Base-by-base conservation (phyloP, 768 basidiomycete genomes). In the Collybia sordida region DNA sequence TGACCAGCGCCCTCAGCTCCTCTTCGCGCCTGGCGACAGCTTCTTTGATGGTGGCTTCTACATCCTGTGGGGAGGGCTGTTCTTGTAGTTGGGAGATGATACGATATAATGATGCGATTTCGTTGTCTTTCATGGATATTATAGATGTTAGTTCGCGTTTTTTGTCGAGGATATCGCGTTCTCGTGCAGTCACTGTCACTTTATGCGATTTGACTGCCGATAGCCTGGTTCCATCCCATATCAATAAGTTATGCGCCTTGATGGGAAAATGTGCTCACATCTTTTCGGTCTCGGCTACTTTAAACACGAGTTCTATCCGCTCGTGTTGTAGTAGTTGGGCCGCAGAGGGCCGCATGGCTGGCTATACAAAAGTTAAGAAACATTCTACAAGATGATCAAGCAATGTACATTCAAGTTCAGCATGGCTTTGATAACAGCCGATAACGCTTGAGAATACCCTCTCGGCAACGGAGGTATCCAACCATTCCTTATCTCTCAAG, bases 401-500 rank as follows among this genome's bases (percentile, higher is more conserved):
- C 38, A 15, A 58, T 65, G 8, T 60, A 93, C 92, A 59, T 92
- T 92, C 12, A 92, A 72, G 64, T 85, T 90, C 14, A 94, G 67
- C 93, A 96, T 94, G 0, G 88, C 79, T 63, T 88, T 92, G 60
- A 95, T 93, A 50, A 88, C 79, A n/a, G 73, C 73, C 4, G 79
- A 75, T 12, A 94, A 68, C 1, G 82, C 72, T 50, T 84, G 83
- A 15, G 88, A 90, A 64, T 95, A 96, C 6, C 87, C 85, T 55
- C 84, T 78, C 0, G 94, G 93, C 40, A 97, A 69, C 2, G 92
- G 92, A 6, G 93, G 94, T 65, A 96, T 90, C 15, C 90, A 84
- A 12, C 90, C 93, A 54, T 88, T 92, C 58, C 88, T 89, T 53
- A 25, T 27, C 8, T 6, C 14, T 24, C 21, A 54, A 18, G 22